Evolutionary conservation across 2,329 filamentous ascomycete species (phyloP), one percentile per base, ranked within the genome.

Genomic region (Hirsutella rhossiliensis): DNA sequence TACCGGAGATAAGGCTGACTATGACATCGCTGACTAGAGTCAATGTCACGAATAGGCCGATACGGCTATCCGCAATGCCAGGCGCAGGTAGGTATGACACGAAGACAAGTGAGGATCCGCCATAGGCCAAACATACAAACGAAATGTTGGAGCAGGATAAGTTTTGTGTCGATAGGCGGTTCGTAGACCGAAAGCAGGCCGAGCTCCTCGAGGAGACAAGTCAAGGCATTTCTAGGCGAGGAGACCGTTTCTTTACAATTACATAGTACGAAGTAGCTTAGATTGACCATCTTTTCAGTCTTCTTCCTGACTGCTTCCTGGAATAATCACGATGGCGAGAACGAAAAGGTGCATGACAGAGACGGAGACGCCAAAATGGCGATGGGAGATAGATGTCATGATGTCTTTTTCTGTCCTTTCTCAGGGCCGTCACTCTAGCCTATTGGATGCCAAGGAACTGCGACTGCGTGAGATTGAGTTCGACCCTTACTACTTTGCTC

Each of bases 401-500:
- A n/a, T n/a, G n/a, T n/a, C n/a, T n/a, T n/a, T n/a, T n/a, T n/a
- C n/a, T n/a, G n/a, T n/a, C n/a, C n/a, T n/a, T n/a, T n/a, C n/a
- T n/a, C n/a, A n/a, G n/a, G n/a, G n/a, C n/a, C n/a, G n/a, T n/a
- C n/a, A n/a, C n/a, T n/a, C n/a, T n/a, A n/a, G n/a, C n/a, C n/a
- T n/a, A n/a, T n/a, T 38, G 13, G 38, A 45, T 4, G 38, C 61
- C 65, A 43, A 65, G 32, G 71, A 74, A 51, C 54, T 73, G n/a
- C n/a, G n/a, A n/a, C n/a, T n/a, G 20, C 55, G 53, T 13, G 68
- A 69, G 48, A 45, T 74, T 19, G 53, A 55, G 5, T 47, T 74
- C 9, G 57, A 69, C 44, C 52, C 63, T 0, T 67, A 67, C 36
- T 74, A 73, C 50, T 75, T 73, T 50, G 51, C 64, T n/a, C 55